Evolutionary conservation across 179 eudicot species (phyloP).

Genomic region (Spergularia azorica): DNA sequence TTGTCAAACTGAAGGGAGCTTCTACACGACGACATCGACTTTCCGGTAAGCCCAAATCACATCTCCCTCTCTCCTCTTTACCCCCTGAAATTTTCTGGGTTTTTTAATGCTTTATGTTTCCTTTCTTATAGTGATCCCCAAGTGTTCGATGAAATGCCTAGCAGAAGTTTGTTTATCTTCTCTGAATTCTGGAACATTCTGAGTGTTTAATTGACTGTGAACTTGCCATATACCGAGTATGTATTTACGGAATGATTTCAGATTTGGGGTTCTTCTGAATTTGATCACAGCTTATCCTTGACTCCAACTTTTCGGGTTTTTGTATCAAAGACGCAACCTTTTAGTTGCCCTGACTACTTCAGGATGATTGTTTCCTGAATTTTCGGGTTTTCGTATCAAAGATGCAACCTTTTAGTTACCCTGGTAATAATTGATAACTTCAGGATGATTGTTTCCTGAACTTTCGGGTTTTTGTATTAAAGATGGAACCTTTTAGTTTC

Average conservation of each 20-base stretch:
- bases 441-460: background rate
- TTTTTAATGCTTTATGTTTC: background rate
- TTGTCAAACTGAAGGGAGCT: background rate
- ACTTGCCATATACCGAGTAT: background rate
- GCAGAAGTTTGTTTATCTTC: background rate
- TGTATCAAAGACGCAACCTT: no score
- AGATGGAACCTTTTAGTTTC: background rate
- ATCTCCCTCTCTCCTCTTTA: background rate
- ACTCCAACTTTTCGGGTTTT: no score
- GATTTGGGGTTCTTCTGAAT: background rate
- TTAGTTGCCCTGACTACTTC: no score
- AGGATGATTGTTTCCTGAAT: no score
- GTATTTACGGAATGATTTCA: background rate
- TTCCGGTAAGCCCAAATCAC: background rate
- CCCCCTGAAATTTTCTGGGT: background rate
- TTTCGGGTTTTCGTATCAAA: background rate
- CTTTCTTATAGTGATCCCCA: background rate
- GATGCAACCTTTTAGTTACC: background rate
- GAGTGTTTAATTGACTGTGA: background rate
- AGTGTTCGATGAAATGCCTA: conserved; percentile 16
- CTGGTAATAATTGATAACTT: background rate
- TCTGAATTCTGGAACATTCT: background rate
- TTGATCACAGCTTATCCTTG: background rate
- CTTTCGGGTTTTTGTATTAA: background rate
- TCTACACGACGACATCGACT: background rate